Percentiles rank a stretch among this genome's conserved stretches.
These are phyloP conservation scores for Populus trichocarpa DNA, from an alignment of 441 rosid species.

Conservation along the genomic window DNA sequence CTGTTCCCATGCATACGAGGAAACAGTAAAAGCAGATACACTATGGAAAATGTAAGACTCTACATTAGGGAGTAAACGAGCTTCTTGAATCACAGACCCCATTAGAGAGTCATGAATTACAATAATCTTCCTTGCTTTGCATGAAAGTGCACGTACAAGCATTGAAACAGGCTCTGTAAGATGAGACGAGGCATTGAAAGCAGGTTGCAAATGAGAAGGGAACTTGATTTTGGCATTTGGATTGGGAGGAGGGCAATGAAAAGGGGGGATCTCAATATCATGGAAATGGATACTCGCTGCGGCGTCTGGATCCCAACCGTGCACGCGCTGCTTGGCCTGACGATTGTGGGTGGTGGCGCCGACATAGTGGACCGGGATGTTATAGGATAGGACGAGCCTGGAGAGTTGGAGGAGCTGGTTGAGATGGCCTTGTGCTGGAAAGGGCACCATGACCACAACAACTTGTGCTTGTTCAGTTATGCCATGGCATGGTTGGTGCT, in stretches of 20 bases:
- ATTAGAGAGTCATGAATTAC: conserved; percentile 49
- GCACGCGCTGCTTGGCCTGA: conserved; percentile 42
- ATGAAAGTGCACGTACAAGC: conserved; percentile 35
- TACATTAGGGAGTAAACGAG: conserved; percentile 27
- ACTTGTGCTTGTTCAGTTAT: conserved; percentile 11
- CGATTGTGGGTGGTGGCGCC: conserved; percentile 45
- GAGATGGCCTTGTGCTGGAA: conserved; percentile 58
- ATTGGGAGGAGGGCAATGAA: conserved; percentile 34
- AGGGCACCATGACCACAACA: conserved; percentile 48
- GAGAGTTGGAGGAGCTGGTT: conserved; percentile 53
- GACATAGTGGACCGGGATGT: conserved; percentile 41
- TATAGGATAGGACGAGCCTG: conserved; percentile 29
- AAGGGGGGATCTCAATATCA: conserved; percentile 36
- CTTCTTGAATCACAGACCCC: conserved; percentile 46
- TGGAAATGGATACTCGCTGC: conserved; percentile 35
- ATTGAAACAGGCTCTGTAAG: conserved; percentile 32
- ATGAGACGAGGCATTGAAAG: conserved; percentile 30
- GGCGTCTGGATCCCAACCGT: conserved; percentile 23
- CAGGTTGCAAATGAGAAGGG: conserved; percentile 51
- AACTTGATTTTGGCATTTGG: conserved; percentile 39
- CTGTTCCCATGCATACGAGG: conserved; percentile 19
- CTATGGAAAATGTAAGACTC: conserved; percentile 44
- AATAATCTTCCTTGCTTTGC: conserved; percentile 28
- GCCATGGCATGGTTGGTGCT: neutral
- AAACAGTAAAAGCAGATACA: conserved; percentile 37